Evolutionary conservation across 768 basidiomycete species (phyloP).

Genomic region (Epithele typhae): DNA sequence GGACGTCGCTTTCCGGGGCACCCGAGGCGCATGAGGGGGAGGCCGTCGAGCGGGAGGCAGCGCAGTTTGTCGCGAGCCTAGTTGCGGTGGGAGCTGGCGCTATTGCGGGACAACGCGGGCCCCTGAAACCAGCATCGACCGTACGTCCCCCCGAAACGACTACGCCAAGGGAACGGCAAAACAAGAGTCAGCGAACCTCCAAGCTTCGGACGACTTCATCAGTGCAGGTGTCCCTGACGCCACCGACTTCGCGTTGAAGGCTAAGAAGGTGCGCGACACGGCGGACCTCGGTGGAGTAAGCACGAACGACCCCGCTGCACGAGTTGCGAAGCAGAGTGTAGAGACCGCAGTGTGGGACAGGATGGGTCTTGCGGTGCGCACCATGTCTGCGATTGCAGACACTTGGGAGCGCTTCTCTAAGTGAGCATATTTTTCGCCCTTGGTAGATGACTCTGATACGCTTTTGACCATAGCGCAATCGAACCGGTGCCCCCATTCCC

Average conservation of each 20-base stretch:
- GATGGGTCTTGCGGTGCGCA: slow-evolving; percentile 31
- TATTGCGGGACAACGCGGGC: slow-evolving; percentile 22
- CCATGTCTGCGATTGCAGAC: slow-evolving; percentile 31
- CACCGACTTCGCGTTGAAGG: slow-evolving; percentile 25
- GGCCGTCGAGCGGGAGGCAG: slow-evolving; percentile 36
- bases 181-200: slow-evolving; percentile 7
- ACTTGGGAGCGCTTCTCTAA: slow-evolving; percentile 39
- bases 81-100: slow-evolving; percentile 29
- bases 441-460: neutral
- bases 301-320: slow-evolving; percentile 25
- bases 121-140: too few species aligned
- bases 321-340: slow-evolving; percentile 26
- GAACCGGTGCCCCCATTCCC: slow-evolving; percentile 36
- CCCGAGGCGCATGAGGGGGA: slow-evolving; percentile 33
- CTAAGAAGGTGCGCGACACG: slow-evolving; percentile 24
- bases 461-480: slow-evolving; percentile 25
- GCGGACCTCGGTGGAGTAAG: slow-evolving; percentile 9
- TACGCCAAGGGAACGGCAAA: too few species aligned
- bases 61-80: slow-evolving; percentile 30
- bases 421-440: slow-evolving; percentile 8
- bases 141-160: too few species aligned
- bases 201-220: too few species aligned
- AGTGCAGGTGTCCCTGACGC: slow-evolving; percentile 28
- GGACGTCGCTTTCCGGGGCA: slow-evolving; percentile 31
- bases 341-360: slow-evolving; percentile 30